Conservation (phyloP, 805 yeast genomes). For the Sugiyamaella qingdaonensis region DNA sequence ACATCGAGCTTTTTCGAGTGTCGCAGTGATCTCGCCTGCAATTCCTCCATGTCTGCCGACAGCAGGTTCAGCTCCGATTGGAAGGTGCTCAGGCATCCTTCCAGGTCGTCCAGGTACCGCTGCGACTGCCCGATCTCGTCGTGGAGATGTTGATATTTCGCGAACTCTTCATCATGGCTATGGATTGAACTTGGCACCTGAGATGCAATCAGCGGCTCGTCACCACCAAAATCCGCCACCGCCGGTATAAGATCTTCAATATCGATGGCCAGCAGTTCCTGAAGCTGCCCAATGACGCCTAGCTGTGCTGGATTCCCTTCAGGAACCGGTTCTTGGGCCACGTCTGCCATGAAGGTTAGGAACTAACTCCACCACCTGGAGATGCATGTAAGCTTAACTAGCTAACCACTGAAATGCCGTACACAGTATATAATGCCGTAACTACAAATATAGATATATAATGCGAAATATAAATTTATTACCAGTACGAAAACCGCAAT, state of each 20-base stretch:
- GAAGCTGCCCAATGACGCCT: background rate
- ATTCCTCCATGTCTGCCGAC: constrained; percentile 57
- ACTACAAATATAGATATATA: too few species aligned
- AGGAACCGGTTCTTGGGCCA: constrained; percentile 1
- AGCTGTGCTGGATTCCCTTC: background rate
- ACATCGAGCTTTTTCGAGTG: constrained; percentile 45
- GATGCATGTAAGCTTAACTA: background rate
- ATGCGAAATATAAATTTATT: too few species aligned
- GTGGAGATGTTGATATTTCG: constrained; percentile 13
- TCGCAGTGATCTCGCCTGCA: constrained; percentile 50
- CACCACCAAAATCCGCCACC: background rate
- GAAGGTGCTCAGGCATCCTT: constrained; percentile 50
- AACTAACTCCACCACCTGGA: background rate
- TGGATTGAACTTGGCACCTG: background rate
- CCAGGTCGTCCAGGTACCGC: constrained; percentile 43
- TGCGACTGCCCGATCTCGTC: constrained; percentile 18
- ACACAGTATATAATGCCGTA: too few species aligned
- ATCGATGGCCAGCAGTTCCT: background rate
- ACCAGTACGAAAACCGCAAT: too few species aligned
- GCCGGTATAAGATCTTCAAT: background rate
- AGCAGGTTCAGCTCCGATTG: constrained; percentile 52
- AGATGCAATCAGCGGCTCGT: background rate
- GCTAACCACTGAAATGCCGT: background rate
- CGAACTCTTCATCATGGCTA: background rate
- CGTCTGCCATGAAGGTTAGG: constrained; percentile 5